Evolutionary conservation across 768 basidiomycete genomes (phyloP), one percentile per base, ranked within the genome.

Genomic region (Leccinum longicurvipes): DNA sequence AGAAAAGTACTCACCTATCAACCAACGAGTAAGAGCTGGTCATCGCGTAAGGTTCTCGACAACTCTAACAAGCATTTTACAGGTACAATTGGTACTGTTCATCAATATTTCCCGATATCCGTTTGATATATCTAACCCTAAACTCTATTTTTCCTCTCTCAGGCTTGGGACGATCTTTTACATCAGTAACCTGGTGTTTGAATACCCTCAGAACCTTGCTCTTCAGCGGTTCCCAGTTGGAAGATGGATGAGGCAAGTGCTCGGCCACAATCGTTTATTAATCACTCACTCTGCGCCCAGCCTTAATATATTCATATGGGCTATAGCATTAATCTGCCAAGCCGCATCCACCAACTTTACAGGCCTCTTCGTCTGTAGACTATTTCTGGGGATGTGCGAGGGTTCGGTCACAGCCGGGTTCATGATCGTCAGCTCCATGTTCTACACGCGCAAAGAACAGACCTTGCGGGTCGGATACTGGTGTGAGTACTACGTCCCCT

Each of bases 111-210:
- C 21, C 46, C 23, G 24, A 10, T 24, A 1, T 4, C 17, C 10
- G 1, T 4, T n/a, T 10, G 4, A 1, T 59, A 15, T n/a, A n/a
- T n/a, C n/a, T n/a, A n/a, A n/a, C n/a, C n/a, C n/a, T n/a, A 50
- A n/a, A n/a, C n/a, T n/a, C n/a, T n/a, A n/a, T n/a, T n/a, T 21
- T 19, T 24, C 2, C 3, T 44, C 14, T 25, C 41, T n/a, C 48
- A 87, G 86, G 87, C 81, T 89, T 10, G 87, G 87, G 14, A 89
- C 87, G 6, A 80, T 89, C 31, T 88, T 89, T 66, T 89, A 89
- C 62, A 66, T 89, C 49, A 81, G 82, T 63, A 88, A 88, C 62
- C 78, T 89, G 11, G 61, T 76, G 10, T 89, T 90, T 59, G 86
- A 88, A 62, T 87, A 85, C 59, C 87, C 87, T 0, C 88, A 90